phyloP scores from a whole-genome alignment of 768 basidiomycete genomes.

The Roridomyces roridus region DNA sequence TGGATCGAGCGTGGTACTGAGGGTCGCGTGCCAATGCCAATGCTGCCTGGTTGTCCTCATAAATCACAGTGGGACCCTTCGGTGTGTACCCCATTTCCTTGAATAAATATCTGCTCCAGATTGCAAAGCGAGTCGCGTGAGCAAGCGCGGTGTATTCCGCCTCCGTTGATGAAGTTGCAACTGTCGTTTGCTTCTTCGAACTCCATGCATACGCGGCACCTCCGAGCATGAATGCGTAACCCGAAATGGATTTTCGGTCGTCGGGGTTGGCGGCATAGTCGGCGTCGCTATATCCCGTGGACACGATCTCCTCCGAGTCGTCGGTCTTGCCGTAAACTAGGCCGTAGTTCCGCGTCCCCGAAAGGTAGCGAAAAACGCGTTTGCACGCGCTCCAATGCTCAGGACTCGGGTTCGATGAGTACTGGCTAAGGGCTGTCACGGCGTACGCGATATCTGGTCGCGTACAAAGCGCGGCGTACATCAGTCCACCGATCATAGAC shows the following conservation, averaged over 20 bases:
- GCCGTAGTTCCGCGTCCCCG: slow-evolving; percentile 27
- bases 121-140: slow-evolving; percentile 25
- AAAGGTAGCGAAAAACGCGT: slow-evolving; percentile 36
- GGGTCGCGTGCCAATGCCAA: slow-evolving; percentile 29
- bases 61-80: slow-evolving; percentile 6
- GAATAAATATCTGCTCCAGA: slow-evolving; percentile 23
- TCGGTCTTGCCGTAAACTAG: slow-evolving; percentile 7
- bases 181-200: slow-evolving; percentile 29
- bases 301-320: background rate
- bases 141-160: slow-evolving; percentile 35
- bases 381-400: slow-evolving; percentile 39
- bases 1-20: slow-evolving; percentile 32
- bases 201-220: slow-evolving; percentile 4
- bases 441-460: slow-evolving; percentile 48
- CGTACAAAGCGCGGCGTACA: slow-evolving; percentile 39
- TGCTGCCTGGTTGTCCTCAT: slow-evolving; percentile 35
- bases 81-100: slow-evolving; percentile 3
- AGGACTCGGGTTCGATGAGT: slow-evolving; percentile 26
- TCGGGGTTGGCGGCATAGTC: slow-evolving; percentile 2
- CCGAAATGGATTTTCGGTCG: slow-evolving; percentile 3
- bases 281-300: slow-evolving; percentile 1
- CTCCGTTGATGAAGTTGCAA: slow-evolving; percentile 23
- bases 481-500: slow-evolving; percentile 38
- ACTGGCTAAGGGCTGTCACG: slow-evolving; percentile 38
- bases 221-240: background rate